Base-by-base conservation (phyloP, 148 eudicot genomes). In the Cornus florida region DNA sequence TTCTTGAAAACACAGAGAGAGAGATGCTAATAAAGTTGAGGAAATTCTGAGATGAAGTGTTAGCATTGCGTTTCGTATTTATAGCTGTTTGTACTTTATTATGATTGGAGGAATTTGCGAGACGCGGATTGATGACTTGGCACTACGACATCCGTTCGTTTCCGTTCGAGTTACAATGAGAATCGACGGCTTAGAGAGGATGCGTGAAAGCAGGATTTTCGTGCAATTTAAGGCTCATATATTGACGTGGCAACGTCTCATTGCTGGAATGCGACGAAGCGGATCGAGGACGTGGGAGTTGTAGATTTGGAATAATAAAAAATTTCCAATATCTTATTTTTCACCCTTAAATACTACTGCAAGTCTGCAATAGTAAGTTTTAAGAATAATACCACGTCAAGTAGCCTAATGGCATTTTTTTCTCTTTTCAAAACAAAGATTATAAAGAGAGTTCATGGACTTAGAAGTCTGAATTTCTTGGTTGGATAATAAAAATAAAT, bases 201-300 rank as follows among this genome's bases (percentile, higher is more conserved):
- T 62, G 16, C 70, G 78, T 41, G 20, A 24, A 8, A 5, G 22
- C 39, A 13, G 22, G 13, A 24, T 39, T 65, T 0, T 12, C 13
- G 69, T 24, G n/a, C 3, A 13, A 41, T 7, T 35, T 75, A 20
- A 20, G 12, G 57, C 12, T 53, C 9, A 46, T 0, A 16, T 22
- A 9, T 1, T 12, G 24, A 38, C 77, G 69, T 23, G 69, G 77
- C 23, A 7, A 12, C 4, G 6, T 13, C 3, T 41, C 7, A 75
- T 75, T 75, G 70, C 69, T 9, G 0, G n/a, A 9, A 22, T 22
- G 1, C 23, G 2, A 1, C 8, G 0, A n/a, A 0, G 16, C 22
- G 78, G 78, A 76, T 67, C 71, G 71, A 28, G 46, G 78, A 46
- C 62, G 7, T 67, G 71, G 60, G 41, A 35, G 38, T 35, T 35